phyloP scores from a whole-genome alignment of 108 stramenopile genomes.

The Asterionellopsis glacialis region DNA sequence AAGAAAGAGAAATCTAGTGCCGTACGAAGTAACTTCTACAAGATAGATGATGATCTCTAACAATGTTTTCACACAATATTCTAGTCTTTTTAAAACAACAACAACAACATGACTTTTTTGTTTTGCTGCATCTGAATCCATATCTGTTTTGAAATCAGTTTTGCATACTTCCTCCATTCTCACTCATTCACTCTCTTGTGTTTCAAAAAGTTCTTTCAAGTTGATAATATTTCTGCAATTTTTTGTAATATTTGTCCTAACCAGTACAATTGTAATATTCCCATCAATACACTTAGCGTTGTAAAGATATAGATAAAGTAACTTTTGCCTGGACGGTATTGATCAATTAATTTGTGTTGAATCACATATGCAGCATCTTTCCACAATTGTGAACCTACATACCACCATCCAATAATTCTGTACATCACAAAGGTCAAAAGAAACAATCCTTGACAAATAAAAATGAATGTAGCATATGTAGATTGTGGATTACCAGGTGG shows the following conservation, averaged over 20 bases:
- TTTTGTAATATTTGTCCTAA: constrained; percentile 5
- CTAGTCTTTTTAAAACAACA: no score
- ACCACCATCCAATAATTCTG: constrained; percentile 40
- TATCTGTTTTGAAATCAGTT: no score
- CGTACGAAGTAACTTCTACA: no score
- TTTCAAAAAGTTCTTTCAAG: no score
- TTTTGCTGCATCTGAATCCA: no score
- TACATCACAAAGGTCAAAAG: constrained; percentile 37
- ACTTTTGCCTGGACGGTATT: constrained; percentile 23
- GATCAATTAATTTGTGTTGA: constrained; percentile 10
- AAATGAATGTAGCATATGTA: constrained; percentile 6
- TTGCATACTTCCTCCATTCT: no score
- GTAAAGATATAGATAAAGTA: constrained; percentile 40
- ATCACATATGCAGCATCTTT: constrained; percentile 22
- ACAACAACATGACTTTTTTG: no score
- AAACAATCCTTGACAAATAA: constrained; percentile 28
- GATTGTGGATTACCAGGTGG: constrained; percentile 29
- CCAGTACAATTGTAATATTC: constrained; percentile 45
- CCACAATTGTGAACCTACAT: constrained; percentile 25
- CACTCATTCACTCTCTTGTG: no score
- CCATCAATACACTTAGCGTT: constrained; percentile 22
- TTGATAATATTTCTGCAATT: no score
- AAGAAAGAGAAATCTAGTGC: no score
- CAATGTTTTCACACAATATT: no score
- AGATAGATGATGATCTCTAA: no score